Base-by-base conservation (phyloP, 176 grass and related monocot species). In the Carex pumila region DNA sequence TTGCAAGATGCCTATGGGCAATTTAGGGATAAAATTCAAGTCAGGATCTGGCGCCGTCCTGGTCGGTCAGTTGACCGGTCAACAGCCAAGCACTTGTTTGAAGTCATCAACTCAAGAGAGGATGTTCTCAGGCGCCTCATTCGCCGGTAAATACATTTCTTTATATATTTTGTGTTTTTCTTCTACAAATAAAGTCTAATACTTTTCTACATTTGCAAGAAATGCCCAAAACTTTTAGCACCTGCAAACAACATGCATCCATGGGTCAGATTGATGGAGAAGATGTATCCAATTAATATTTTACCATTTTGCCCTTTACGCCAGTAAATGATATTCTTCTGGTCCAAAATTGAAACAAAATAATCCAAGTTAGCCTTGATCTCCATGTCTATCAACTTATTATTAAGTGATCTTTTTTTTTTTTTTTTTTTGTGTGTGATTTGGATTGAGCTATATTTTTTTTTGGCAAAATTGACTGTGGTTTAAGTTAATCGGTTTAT, bases 31-130 rank as follows among this genome's bases (percentile, higher is more conserved):
- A 99, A 99, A 91, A 84, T 99, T 80, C 96, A 99, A 83, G 90
- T 99, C 83, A 84, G 96, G 58, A 91, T 99, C 85, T 99, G 96
- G 96, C 89, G 96, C 2, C 86, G 96, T 18, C 87, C 91, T 0
- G 91, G 96, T 11, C 41, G 93, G 54, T 56, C 84, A 29, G 93
- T 95, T 61, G 96, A 98, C 80, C 67, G 93, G 13, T 83, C 76
- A 85, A 95, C 89, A 0, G 93, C 93, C 0, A 88, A 98, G 88
- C 93, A 98, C 80, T 86, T 98, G 45, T 98, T 98, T 9, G 96
- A 98, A 49, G 93, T 98, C 19, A 98, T 98, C 86, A 98, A 98
- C 88, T 98, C 92, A 1, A 85, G 95, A 88, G 95, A 98, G 87
- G 92, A 94, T 47, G 92, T 98, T 61, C 88, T 98, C 30, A 87